Conservation (phyloP, 768 basidiomycete species). For the Porpolomopsis calyptriformis region DNA sequence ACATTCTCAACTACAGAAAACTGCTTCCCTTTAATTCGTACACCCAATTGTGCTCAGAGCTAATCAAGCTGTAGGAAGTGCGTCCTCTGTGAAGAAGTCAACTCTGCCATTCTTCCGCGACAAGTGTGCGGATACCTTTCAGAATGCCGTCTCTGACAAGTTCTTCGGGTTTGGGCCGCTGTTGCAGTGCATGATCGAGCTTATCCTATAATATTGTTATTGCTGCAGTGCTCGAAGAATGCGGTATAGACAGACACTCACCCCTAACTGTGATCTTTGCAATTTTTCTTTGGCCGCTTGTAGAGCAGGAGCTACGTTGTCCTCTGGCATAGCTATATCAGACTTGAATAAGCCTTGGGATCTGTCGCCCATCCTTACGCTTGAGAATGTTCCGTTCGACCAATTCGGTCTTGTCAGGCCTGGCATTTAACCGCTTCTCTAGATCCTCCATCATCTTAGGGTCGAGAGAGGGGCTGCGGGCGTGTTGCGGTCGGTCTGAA, state of each 20-base stretch:
- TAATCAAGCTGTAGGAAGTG: constrained; percentile 12
- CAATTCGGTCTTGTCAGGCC: constrained; percentile 52
- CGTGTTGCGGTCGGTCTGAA: constrained; percentile 1
- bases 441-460: constrained; percentile 30
- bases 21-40: not conserved
- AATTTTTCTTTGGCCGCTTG: constrained; percentile 51
- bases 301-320: constrained; percentile 50
- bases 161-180: constrained; percentile 49
- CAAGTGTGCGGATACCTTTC: constrained; percentile 13
- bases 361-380: constrained; percentile 23
- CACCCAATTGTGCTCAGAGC: constrained; percentile 14
- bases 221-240: not conserved
- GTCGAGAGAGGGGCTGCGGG: constrained; percentile 4
- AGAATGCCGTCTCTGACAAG: constrained; percentile 59
- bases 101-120: not conserved
- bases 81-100: constrained; percentile 14
- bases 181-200: constrained; percentile 48
- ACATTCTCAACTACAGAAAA: constrained; percentile 2
- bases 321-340: constrained; percentile 31
- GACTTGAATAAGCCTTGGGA: not conserved
- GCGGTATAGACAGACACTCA: constrained; percentile 17
- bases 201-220: constrained; percentile 35
- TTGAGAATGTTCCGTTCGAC: constrained; percentile 64
- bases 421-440: constrained; percentile 40
- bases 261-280: constrained; percentile 54